phyloP scores from a whole-genome alignment of 208 protist species.

The Trypanosoma scelopori region DNA sequence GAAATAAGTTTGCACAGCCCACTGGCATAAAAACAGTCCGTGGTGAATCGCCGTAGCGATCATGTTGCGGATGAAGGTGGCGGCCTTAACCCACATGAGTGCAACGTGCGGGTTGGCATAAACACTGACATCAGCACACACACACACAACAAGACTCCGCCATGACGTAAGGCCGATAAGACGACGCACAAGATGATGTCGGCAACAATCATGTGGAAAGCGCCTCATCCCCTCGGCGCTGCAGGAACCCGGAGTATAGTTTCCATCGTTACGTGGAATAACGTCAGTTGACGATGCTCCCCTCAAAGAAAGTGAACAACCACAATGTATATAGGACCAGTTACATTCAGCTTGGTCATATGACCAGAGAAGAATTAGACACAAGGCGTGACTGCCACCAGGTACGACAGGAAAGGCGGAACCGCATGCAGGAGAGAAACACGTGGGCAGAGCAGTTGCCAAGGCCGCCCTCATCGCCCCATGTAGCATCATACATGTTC shows the following conservation, averaged over 20 bases:
- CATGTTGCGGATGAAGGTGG: no score
- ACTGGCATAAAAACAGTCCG: no score
- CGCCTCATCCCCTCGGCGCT: conserved; percentile 6
- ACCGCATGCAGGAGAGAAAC: no score
- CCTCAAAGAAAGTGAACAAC: conserved; percentile 27
- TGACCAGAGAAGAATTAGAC: background rate
- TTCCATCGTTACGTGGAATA: conserved; percentile 7
- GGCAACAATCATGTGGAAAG: conserved; percentile 15
- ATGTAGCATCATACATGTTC: no score
- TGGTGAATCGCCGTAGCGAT: no score
- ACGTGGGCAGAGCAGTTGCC: no score
- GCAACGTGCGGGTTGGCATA: no score
- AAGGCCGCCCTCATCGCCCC: no score
- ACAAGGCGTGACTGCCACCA: background rate
- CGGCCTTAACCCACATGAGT: no score
- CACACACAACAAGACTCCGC: no score
- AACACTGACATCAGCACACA: no score
- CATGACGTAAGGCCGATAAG: conserved; percentile 25
- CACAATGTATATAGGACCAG: conserved; percentile 18
- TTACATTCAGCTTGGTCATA: conserved; percentile 6
- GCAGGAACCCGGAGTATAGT: background rate
- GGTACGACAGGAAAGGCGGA: background rate
- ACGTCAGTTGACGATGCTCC: conserved; percentile 32
- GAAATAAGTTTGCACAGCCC: no score
- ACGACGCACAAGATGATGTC: conserved; percentile 27